phyloP scores from a whole-genome alignment of 2,329 filamentous ascomycete species.

The Fusarium illudens region DNA sequence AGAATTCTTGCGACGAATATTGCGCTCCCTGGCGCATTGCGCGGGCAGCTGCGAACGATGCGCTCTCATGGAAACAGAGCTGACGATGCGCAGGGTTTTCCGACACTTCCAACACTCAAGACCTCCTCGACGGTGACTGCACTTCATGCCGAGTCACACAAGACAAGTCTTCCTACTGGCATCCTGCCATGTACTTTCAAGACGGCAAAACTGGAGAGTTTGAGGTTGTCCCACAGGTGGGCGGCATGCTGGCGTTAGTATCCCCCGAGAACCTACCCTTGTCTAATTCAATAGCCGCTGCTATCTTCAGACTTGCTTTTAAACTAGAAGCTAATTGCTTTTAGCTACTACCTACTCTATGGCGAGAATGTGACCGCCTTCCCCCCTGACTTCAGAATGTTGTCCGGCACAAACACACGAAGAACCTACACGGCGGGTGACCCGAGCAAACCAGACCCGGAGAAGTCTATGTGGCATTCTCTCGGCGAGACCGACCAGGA shows the following conservation, averaged over 20 bases:
- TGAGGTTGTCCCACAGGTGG: constrained; percentile 75
- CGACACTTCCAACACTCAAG: constrained; percentile 62
- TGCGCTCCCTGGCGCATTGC: neutral
- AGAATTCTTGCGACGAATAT: neutral
- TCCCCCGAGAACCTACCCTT: neutral
- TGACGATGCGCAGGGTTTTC: constrained; percentile 66
- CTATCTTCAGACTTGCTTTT: neutral
- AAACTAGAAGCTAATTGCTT: constrained; percentile 9
- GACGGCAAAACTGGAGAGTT: constrained; percentile 69
- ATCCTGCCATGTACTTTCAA: constrained; percentile 80
- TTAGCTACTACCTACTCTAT: constrained; percentile 85
- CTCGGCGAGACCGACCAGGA: constrained; percentile 71
- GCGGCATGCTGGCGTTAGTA: constrained; percentile 86
- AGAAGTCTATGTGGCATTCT: constrained; percentile 74
- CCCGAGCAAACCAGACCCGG: constrained; percentile 68
- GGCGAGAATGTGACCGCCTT: constrained; percentile 74
- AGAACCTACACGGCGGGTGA: constrained; percentile 76
- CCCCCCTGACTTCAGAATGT: constrained; percentile 80
- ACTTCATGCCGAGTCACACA: constrained; percentile 82
- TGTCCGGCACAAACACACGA: constrained; percentile 75
- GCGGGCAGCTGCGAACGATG: neutral
- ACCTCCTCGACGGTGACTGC: constrained; percentile 71
- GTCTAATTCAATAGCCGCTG: neutral
- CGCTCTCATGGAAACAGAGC: neutral
- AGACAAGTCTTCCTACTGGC: constrained; percentile 92